Percentiles rank a stretch among this genome's conserved stretches.
phyloP scores from a whole-genome alignment of 805 yeast species.

The Millerozyma miso region DNA sequence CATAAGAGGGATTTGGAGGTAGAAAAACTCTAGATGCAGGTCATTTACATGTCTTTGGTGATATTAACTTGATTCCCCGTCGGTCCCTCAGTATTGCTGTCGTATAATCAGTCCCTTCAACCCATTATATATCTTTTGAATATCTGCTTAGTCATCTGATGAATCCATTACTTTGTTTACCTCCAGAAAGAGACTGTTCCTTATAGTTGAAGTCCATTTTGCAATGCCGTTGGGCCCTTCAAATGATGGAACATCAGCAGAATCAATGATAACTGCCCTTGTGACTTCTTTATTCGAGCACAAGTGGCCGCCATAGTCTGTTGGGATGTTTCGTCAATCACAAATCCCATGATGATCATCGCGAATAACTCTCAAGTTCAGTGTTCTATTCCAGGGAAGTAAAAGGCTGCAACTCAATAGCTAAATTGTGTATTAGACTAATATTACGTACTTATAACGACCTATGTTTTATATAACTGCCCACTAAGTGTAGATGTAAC shows the following conservation, averaged over 20 bases:
- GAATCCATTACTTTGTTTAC: slow-evolving; percentile 11
- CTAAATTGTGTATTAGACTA: slow-evolving; percentile 24
- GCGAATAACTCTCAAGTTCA: slow-evolving; percentile 14
- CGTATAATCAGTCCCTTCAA: slow-evolving; percentile 17
- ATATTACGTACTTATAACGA: slow-evolving; percentile 37
- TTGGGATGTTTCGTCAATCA: slow-evolving; percentile 37
- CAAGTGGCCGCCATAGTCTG: slow-evolving; percentile 47
- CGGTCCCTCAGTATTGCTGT: slow-evolving; percentile 20
- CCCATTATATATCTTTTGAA: slow-evolving; percentile 10
- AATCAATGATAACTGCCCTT: slow-evolving; percentile 57
- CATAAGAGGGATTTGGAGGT: slow-evolving; percentile 31
- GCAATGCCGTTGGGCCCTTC: slow-evolving; percentile 65
- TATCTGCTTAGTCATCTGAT: slow-evolving; percentile 3
- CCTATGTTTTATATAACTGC: slow-evolving; percentile 36
- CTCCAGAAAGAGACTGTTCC: slow-evolving; percentile 28
- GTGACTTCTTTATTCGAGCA: slow-evolving; percentile 47
- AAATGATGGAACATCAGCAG: slow-evolving; percentile 55
- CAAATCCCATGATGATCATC: slow-evolving; percentile 16
- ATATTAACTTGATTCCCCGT: slow-evolving; percentile 14
- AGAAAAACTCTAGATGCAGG: slow-evolving; percentile 28
- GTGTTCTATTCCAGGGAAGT: slow-evolving; percentile 16
- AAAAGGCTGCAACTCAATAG: slow-evolving; percentile 19
- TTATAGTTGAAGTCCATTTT: slow-evolving; percentile 34
- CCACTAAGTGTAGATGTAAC: slow-evolving; percentile 42
- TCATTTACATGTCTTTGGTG: slow-evolving; percentile 22